Evolutionary conservation across 208 protist genomes (phyloP), one percentile per base, ranked within the genome.

Genomic region (Lotmaria passim): DNA sequence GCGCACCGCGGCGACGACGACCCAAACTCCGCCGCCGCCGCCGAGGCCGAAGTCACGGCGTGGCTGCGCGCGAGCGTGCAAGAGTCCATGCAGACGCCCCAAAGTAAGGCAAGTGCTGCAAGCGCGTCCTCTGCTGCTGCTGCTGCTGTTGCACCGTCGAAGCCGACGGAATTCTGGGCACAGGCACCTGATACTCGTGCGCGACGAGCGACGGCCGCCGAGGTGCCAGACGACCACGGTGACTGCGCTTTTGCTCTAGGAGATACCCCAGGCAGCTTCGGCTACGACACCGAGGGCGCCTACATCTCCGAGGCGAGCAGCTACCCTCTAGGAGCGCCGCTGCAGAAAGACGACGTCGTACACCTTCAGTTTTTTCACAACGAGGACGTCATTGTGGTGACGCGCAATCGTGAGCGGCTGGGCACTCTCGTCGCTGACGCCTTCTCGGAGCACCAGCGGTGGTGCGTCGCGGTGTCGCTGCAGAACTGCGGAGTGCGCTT

Each of bases 371-470:
- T 83, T 46, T 48, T 65, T 55, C 55, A 51, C 24, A 68, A 79
- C 14, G 78, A 79, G 14, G 72, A 83, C 30, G 73, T 61, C 52
- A 63, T 78, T 39, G 56, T 61, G 5, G 31, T 83, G 10, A 53
- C 30, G 11, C 62, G 63, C 21, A 73, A 73, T 23, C 50, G 63
- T 19, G 68, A 68, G 23, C 36, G 70, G 6, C 36, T 78, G 8
- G 72, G 78, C 15, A 75, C 65, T 2, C 43, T 79, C 11, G 59
- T 73, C 17, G 62, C 70, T 17, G 70, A 78, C 21, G 68, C 68
- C 57, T 79, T 83, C 46, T 78, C 72, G 4, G 72, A 83, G 15
- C 56, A 57, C 1, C 78, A 79, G 52, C 61, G 46, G 43, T 79
- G 68, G 71, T 60, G 68, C 14, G 67, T 75, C 0, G 72, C 72